Evolutionary conservation across 768 basidiomycete species (phyloP), one percentile per base, ranked within the genome.

Genomic region (Galerina sulciceps): DNA sequence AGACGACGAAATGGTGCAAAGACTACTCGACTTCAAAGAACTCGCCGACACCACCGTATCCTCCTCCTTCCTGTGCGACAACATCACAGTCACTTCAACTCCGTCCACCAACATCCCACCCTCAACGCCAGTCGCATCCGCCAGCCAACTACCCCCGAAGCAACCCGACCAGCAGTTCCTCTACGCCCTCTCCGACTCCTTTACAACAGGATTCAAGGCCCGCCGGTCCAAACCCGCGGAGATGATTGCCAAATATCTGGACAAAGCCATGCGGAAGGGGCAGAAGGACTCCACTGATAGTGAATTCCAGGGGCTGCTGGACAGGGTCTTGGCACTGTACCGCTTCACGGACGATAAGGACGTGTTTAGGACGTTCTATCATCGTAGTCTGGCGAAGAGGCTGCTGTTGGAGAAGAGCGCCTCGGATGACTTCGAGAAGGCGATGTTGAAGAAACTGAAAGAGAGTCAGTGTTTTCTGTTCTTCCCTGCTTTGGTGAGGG

Each of bases 321-420:
- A 92, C 56, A 80, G 76, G 8, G 90, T 84, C 3, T 76, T 97
- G 22, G 83, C 75, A 6, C 73, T 98, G 55, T 96, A 95, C 73
- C 79, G 92, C 53, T 96, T 86, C 70, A 95, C 93, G 4, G 89
- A 93, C 51, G 94, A 96, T 69, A 94, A 94, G 70, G 94, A 97
- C 68, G 93, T 96, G 34, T 98, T 97, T 72, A 85, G 94, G 65
- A 88, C 89, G 23, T 97, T 95, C 74, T 98, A 96, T 71, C 90
- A 90, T 73, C 87, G 93, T 10, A 85, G 88, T 37, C 75, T 97
- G 36, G 91, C 94, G n/a, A 95, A 92, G 77, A 83, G 95, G 55
- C 67, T 98, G 58, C 75, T 98, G 38, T 77, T 96, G n/a, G 88
- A 86, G 60, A 87, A 86, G 69, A 92, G 89, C 52, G 95, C 95